Conservation (phyloP, 345 rosid species). For the Capsella bursapastoris region DNA sequence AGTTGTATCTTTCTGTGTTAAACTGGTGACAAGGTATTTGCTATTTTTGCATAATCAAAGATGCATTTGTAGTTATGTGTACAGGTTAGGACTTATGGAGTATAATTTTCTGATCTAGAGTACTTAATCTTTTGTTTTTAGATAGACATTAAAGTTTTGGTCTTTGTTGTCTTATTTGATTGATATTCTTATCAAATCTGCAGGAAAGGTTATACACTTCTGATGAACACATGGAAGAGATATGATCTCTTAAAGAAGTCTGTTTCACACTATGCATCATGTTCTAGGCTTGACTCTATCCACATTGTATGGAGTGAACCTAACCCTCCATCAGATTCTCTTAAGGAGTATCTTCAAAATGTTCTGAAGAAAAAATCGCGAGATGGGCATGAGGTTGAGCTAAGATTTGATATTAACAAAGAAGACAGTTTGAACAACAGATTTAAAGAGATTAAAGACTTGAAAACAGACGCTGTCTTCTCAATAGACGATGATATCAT, state of each 20-base stretch:
- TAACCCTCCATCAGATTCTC: constrained; percentile 80
- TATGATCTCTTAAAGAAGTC: constrained; percentile 87
- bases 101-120: background rate
- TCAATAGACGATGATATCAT: constrained; percentile 92
- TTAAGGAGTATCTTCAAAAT: constrained; percentile 53
- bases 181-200: background rate
- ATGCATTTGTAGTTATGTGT: background rate
- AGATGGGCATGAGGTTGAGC: constrained; percentile 56
- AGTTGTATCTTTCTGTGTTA: background rate
- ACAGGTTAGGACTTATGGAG: background rate
- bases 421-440: constrained; percentile 97
- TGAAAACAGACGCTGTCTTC: constrained; percentile 84
- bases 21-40: background rate
- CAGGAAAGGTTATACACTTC: constrained; percentile 83
- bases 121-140: background rate
- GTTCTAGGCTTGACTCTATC: constrained; percentile 75
- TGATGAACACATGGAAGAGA: constrained; percentile 98
- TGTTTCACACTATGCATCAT: constrained; percentile 75
- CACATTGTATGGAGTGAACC: constrained; percentile 99
- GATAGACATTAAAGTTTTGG: background rate
- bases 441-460: constrained; percentile 78
- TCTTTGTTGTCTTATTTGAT: background rate
- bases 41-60: background rate
- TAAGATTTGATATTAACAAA: constrained; percentile 72
- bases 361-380: constrained; percentile 53